Evolutionary conservation across 495 filamentous ascomycete genomes (phyloP).

Genomic region (Amorphotheca resinae): DNA sequence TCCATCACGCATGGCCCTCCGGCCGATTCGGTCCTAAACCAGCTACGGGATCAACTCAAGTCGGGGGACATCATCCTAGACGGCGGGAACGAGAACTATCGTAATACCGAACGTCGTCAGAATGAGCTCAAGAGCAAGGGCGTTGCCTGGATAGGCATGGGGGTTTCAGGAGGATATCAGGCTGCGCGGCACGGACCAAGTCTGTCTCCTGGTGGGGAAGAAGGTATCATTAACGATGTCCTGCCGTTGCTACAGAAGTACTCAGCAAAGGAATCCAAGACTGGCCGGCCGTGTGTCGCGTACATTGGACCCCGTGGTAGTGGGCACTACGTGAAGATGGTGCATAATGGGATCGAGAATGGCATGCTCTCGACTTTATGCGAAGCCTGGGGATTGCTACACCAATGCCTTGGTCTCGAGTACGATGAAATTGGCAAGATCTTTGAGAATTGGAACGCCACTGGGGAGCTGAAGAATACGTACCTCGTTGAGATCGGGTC

Average conservation of each 20-base stretch:
- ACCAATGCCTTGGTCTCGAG: constrained; percentile 42
- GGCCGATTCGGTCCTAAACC: constrained; percentile 50
- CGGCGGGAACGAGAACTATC: constrained; percentile 58
- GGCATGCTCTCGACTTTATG: constrained; percentile 21
- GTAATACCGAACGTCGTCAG: constrained; percentile 54
- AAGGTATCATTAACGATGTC: constrained; percentile 40
- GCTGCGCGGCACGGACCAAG: constrained; percentile 51
- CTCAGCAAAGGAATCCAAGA: constrained; percentile 42
- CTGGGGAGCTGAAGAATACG: constrained; percentile 46
- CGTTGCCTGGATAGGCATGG: constrained; percentile 53
- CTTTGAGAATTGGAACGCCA: constrained; percentile 47
- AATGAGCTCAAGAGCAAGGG: constrained; percentile 39
- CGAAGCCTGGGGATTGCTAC: constrained; percentile 57
- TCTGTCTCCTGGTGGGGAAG: constrained; percentile 54
- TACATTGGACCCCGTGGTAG: constrained; percentile 48
- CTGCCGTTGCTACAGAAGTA: constrained; percentile 51
- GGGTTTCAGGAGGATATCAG: constrained; percentile 60
- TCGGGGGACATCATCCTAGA: constrained; percentile 60
- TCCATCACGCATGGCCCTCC: constrained; percentile 57
- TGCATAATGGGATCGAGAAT: constrained; percentile 68
- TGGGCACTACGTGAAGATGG: constrained; percentile 69
- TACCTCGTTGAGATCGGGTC: constrained; percentile 53
- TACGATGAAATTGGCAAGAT: constrained; percentile 51
- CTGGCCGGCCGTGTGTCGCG: constrained; percentile 49
- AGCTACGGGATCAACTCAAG: constrained; percentile 41